Percentiles rank a stretch among this genome's conserved stretches.
Evolutionary conservation across 495 filamentous ascomycete genomes (phyloP).

Genomic region (Penicillium bovifimosum): DNA sequence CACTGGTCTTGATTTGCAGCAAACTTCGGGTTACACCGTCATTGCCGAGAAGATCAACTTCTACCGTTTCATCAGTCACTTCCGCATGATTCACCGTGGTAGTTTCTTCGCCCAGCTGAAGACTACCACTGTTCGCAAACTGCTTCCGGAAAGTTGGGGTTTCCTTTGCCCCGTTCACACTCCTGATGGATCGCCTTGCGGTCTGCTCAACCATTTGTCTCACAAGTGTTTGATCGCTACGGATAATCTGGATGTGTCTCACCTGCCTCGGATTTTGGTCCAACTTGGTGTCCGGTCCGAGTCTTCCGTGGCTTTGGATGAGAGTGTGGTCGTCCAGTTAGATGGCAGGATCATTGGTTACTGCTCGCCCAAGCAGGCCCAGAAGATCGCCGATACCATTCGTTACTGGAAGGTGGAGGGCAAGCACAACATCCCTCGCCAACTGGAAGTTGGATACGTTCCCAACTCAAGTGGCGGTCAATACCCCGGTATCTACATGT

Average conservation of each 20-base stretch:
- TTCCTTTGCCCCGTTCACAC: slow-evolving; percentile 98
- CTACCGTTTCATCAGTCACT: slow-evolving; percentile 96
- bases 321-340: slow-evolving; percentile 81
- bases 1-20: slow-evolving; percentile 88
- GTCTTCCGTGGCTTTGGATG: slow-evolving; percentile 67
- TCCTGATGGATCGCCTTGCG: slow-evolving; percentile 91
- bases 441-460: slow-evolving; percentile 88
- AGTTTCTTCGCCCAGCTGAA: slow-evolving; percentile 98
- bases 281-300: slow-evolving; percentile 71
- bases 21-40: slow-evolving; percentile 89
- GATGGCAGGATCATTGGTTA: slow-evolving; percentile 87
- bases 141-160: slow-evolving; percentile 95
- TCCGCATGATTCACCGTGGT: slow-evolving; percentile 98
- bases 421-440: slow-evolving; percentile 70
- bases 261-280: slow-evolving; percentile 62
- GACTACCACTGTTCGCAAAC: slow-evolving; percentile 91
- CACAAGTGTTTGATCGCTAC: slow-evolving; percentile 93
- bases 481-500: slow-evolving; percentile 94
- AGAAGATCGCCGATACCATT: slow-evolving; percentile 71
- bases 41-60: slow-evolving; percentile 99
- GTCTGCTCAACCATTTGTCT: slow-evolving; percentile 88
- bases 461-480: slow-evolving; percentile 82
- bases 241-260: slow-evolving; percentile 59
- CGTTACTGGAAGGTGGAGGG: slow-evolving; percentile 95
- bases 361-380: slow-evolving; percentile 77